Evolutionary conservation across 2,329 filamentous ascomycete species (phyloP).

Genomic region (Calonectria pteridis): DNA sequence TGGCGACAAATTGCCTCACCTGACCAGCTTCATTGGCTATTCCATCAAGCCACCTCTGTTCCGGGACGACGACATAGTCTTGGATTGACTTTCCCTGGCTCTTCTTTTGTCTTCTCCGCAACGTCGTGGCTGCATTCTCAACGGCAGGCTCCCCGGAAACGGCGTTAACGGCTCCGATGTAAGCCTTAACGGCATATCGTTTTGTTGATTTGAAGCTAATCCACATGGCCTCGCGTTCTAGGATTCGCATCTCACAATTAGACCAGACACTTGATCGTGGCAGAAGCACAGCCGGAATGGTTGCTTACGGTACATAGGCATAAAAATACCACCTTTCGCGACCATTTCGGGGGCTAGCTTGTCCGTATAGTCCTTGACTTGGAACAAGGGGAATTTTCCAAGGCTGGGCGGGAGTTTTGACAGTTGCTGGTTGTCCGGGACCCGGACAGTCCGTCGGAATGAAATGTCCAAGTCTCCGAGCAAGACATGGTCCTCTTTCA

Average conservation of each 20-base stretch:
- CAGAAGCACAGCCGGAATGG: not conserved
- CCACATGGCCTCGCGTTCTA: not conserved
- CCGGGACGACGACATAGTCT: not conserved
- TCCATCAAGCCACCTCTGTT: not conserved
- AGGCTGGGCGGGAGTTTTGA: not conserved
- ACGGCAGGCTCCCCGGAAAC: not conserved
- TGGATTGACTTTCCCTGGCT: not conserved
- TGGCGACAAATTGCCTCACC: not conserved
- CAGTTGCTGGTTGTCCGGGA: not conserved
- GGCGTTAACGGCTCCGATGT: not conserved
- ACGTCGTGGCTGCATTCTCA: not conserved
- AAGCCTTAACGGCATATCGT: not conserved
- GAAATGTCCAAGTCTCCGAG: not conserved
- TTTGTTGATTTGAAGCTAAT: not conserved
- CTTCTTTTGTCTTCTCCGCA: not conserved
- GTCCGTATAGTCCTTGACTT: not conserved
- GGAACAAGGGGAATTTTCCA: not conserved
- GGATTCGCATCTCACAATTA: not conserved
- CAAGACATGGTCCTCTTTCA: not conserved
- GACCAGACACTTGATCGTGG: not conserved
- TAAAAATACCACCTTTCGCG: not conserved
- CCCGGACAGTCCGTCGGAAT: not conserved
- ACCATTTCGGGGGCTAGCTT: not conserved
- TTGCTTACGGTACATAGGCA: not conserved
- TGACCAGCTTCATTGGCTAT: not conserved